These are phyloP conservation scores for Macrotyloma uniflorum DNA, from an alignment of 306 rosid genomes.

Conservation along the genomic window DNA sequence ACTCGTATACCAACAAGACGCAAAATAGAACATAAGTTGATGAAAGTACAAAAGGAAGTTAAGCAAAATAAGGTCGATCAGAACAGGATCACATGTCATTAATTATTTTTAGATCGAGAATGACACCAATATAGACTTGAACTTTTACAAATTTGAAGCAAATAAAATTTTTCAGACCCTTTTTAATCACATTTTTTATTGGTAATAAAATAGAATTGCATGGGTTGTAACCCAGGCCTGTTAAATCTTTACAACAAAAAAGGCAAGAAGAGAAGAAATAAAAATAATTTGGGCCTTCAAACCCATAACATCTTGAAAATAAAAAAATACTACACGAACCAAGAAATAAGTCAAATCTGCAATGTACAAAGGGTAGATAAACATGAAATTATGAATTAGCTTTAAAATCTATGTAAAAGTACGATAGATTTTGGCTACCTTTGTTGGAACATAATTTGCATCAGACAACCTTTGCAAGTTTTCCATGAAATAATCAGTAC, in stretches of 20 bases:
- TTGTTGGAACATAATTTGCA: slow-evolving; percentile 82
- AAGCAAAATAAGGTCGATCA: background rate
- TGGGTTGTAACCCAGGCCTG: background rate
- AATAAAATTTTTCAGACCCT: background rate
- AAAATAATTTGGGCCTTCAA: slow-evolving; percentile 12
- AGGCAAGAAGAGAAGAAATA: background rate
- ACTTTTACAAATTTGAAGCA: background rate
- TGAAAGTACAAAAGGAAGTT: background rate
- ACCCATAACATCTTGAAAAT: background rate
- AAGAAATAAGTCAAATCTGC: slow-evolving; percentile 4
- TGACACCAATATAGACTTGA: background rate
- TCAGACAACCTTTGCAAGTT: slow-evolving; percentile 85
- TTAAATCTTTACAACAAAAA: background rate
- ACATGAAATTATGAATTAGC: background rate
- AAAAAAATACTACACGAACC: background rate
- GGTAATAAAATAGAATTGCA: background rate
- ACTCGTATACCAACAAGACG: background rate
- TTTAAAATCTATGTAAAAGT: slow-evolving; percentile 1
- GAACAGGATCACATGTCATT: background rate
- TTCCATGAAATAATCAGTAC: slow-evolving; percentile 92
- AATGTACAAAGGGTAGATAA: slow-evolving; percentile 8
- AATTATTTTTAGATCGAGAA: slow-evolving; percentile 16
- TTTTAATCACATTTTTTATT: background rate
- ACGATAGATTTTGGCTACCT: slow-evolving; percentile 54
- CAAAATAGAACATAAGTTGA: slow-evolving; percentile 17